Conservation (phyloP, 148 eudicot genomes). For the Silene uniflora region DNA sequence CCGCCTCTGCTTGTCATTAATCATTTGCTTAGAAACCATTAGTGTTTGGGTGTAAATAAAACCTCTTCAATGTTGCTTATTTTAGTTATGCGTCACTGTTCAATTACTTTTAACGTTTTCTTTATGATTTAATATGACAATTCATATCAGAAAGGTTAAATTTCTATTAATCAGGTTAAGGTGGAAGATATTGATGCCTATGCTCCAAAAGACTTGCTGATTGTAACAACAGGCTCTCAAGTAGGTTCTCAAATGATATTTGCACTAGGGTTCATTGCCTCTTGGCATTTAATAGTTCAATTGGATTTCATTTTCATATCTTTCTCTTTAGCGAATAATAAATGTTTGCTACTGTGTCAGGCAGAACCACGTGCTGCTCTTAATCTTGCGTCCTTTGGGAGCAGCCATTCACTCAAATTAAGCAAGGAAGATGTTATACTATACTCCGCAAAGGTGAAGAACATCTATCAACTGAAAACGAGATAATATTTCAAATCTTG, state of each 20-base stretch:
- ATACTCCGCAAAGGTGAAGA: slow-evolving; percentile 90
- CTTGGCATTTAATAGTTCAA: not conserved
- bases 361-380: slow-evolving; percentile 99
- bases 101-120: not conserved
- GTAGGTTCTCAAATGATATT: slow-evolving; percentile 48
- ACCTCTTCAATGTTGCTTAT: not conserved
- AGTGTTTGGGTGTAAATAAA: not conserved
- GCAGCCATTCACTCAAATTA: slow-evolving; percentile 93
- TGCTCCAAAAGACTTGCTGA: slow-evolving; percentile 90
- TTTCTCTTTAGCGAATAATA: slow-evolving; percentile 27
- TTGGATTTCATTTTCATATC: not conserved
- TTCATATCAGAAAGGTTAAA: not conserved
- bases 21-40: not conserved
- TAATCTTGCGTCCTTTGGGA: slow-evolving; percentile 92
- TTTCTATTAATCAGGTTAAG: slow-evolving; percentile 51
- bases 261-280: not conserved
- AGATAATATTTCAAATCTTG: not conserved
- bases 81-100: not conserved
- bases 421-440: slow-evolving; percentile 85
- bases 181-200: slow-evolving; percentile 95
- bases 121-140: not conserved
- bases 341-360: slow-evolving; percentile 56
- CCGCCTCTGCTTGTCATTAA: not conserved
- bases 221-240: slow-evolving; percentile 98
- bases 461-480: not conserved